These are phyloP conservation scores for Colletotrichum brevisporum DNA, from an alignment of 2,329 filamentous ascomycete species.

Conservation along the genomic window DNA sequence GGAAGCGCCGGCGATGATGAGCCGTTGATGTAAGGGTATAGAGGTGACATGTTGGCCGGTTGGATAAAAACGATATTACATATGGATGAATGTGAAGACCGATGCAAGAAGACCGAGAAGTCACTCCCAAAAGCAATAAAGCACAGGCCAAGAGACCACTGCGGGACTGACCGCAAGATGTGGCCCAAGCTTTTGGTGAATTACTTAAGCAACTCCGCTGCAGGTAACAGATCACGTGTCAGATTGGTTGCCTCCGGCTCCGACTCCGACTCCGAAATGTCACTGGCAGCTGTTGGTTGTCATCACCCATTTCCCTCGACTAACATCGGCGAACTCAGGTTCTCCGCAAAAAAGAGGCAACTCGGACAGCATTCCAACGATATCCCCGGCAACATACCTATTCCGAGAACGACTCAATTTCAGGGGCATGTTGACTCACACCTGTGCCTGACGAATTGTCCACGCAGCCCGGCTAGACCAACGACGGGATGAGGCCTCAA, in stretches of 20 bases:
- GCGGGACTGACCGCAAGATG: not conserved
- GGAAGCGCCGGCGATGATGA: constrained; percentile 12
- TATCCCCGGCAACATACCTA: constrained; percentile 8
- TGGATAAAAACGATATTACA: not conserved
- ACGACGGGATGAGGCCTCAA: constrained; percentile 15
- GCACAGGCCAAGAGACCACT: constrained; percentile 1
- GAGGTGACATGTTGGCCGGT: not conserved
- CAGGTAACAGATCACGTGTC: not conserved
- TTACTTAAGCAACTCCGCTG: constrained; percentile 4
- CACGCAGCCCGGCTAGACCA: constrained; percentile 18
- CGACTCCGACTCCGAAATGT: not conserved
- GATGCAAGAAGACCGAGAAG: not conserved
- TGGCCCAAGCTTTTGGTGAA: constrained; percentile 12
- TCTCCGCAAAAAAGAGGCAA: not conserved
- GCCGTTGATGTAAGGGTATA: not conserved
- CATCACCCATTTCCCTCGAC: not conserved
- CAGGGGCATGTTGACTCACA: constrained; percentile 30
- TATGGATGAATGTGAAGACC: not conserved
- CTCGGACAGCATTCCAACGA: constrained; percentile 9
- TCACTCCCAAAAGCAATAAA: not conserved
- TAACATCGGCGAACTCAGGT: not conserved
- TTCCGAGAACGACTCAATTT: constrained; percentile 20
- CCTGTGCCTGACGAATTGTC: constrained; percentile 26
- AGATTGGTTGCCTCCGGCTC: not conserved
- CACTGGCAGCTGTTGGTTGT: constrained; percentile 15